Conservation (phyloP, 495 filamentous ascomycete genomes). For the Pseudomonodictys pantanalensis region DNA sequence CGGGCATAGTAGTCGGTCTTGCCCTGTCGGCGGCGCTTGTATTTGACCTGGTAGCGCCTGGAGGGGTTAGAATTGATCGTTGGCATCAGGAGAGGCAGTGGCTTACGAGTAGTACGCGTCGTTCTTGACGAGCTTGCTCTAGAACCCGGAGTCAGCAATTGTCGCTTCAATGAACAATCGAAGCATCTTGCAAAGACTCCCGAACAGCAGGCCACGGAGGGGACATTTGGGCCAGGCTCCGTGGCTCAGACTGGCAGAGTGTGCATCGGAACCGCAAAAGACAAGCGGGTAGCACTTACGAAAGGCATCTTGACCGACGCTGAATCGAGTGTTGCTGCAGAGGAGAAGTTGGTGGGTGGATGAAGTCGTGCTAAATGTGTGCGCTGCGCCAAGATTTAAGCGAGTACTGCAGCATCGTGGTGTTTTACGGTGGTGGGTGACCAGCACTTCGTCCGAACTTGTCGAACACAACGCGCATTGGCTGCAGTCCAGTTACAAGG, state of each 20-base stretch:
- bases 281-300: conserved; percentile 37
- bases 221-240: background rate
- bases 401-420: background rate
- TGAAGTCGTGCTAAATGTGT: background rate
- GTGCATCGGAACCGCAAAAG: background rate
- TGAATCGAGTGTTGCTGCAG: conserved; percentile 14
- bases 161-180: conserved; percentile 83
- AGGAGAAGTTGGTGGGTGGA: conserved; percentile 10
- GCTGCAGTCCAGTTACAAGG: background rate
- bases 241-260: background rate
- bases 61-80: conserved; percentile 27
- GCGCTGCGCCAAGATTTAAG: conserved; percentile 12
- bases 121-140: conserved; percentile 93
- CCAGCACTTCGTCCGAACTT: too few species aligned
- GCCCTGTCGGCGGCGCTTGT: conserved; percentile 90
- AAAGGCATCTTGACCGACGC: conserved; percentile 43
- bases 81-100: conserved; percentile 11
- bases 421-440: background rate
- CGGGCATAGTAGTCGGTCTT: conserved; percentile 99
- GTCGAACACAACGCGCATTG: background rate
- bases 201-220: conserved; percentile 13
- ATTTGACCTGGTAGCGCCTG: conserved; percentile 93
- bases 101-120: conserved; percentile 95
- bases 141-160: conserved; percentile 90
- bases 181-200: conserved; percentile 98